Base-by-base conservation (phyloP, 1,284 basidiomycete species). In the Austropuccinia psidii region DNA sequence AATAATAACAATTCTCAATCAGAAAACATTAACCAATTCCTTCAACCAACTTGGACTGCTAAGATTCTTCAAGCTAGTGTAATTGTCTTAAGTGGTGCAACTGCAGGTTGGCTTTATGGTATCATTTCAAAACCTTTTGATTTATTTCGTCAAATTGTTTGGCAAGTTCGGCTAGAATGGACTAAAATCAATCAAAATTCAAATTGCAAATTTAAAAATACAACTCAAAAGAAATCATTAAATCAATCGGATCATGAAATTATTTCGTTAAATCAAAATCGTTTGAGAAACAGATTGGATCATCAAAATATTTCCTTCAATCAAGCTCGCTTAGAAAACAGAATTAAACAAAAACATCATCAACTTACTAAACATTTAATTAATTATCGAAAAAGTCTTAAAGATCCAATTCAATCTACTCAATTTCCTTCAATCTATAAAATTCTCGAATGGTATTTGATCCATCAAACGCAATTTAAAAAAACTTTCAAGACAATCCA, bases 111-210 rank as follows among this genome's bases (percentile, higher is more conserved):
- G 66, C 49, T 39, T 37, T 68, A 55, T 27, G 66, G 54, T 43
- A 55, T 68, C 37, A 37, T 68, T 50, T 39, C 66, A 19, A 39
- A 55, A 55, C 66, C 66, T 41, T 55, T 68, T 37, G 66, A 68
- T 35, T 15, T 29, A 11, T 37, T 68, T 19, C 49, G 66, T 5
- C 35, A 50, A 24, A 35, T 21, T 41, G 21, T 68, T 19, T 68
- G 66, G 66, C 49, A 57, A 57, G 54, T 50, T 17, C 66, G 66
- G 33, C 31, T 68, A 17, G 50, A 68, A 19, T 68, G 66, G 66
- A 50, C 54, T 39, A 39, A 39, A 13, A 57, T 57, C 21, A 37
- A 68, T 68, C 41, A 50, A 4, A 52, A 67, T 27, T 13, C n/a
- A 45, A 45, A 45, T 13, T 11, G 11, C 11, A 45, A 45, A 45